Evolutionary conservation across 2,329 filamentous ascomycete genomes (phyloP), one percentile per base, ranked within the genome.

Genomic region (Podosphaera fusca): DNA sequence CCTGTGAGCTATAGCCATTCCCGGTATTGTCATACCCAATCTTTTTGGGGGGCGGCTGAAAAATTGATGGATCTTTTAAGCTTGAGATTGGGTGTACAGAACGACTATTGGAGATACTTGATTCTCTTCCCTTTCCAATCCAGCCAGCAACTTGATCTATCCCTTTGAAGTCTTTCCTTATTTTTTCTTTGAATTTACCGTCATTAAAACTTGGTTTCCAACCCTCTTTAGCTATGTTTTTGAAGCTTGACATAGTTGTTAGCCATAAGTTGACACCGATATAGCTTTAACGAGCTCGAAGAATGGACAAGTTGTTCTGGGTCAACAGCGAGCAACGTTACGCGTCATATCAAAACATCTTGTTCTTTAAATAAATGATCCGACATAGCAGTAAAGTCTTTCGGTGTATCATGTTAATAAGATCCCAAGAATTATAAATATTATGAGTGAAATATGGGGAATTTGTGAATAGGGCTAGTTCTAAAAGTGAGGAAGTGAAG

Each of bases 1-100:
- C 21, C 66, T 66, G 59, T 68, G 62, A 10, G 10, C 21, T 3
- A 56, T 64, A 66, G 42, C 21, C 21, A 21, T 21, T 21, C 21
- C 21, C 21, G 21, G 21, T 21, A 21, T 21, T 21, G 1, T 21
- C 21, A 21, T 21, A 21, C 21, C 64, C 64, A 38, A 65, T 58
- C 57, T 68, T 77, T 65, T 79, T 85, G 1, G 82, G 82, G 46
- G 82, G 82, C 40, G 82, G 81, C 0, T 75, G 82, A 66, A 85
- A 85, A 1, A 75, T 72, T 0, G 74, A 64, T 1, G 81, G 82
- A 64, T 86, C 82, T 68, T 77, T 80, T 29, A 85, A 67, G 1
- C 75, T 72, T 1, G 75, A 72, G 10, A 85, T 67, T 14, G 82
- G 82, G 52, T 72, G 71, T 30, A 64, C 61, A 51, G 58, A 59